Evolutionary conservation across 2,329 filamentous ascomycete species (phyloP).

Genomic region (Cladosporium sp.): DNA sequence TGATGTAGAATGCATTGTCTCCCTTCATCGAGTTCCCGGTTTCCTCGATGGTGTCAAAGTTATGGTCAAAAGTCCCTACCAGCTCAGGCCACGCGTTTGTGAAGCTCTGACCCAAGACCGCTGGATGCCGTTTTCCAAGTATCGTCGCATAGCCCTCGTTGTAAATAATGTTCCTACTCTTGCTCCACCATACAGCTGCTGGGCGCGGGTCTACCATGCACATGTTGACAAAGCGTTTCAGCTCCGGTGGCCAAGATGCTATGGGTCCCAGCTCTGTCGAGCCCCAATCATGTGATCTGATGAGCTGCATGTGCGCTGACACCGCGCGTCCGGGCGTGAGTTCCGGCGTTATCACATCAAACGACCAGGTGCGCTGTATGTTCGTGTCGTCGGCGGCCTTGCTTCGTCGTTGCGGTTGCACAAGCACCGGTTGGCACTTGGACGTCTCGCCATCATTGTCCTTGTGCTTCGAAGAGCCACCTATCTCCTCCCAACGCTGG

Average conservation of each 20-base stretch:
- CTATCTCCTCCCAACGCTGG: neutral
- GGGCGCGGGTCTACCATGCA: constrained; percentile 18
- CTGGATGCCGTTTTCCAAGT: constrained; percentile 27
- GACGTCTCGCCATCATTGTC: neutral
- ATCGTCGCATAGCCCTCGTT: constrained; percentile 34
- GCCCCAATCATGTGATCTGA: constrained; percentile 18
- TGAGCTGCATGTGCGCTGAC: constrained; percentile 11
- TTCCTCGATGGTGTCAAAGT: constrained; percentile 12
- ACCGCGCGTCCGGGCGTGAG: neutral
- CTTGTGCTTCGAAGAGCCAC: neutral
- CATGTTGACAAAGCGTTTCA: constrained; percentile 18
- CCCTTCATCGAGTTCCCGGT: constrained; percentile 13
- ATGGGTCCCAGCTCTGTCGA: constrained; percentile 18
- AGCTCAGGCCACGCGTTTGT: constrained; percentile 16
- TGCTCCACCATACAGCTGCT: constrained; percentile 22
- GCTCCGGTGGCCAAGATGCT: constrained; percentile 13
- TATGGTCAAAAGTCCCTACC: constrained; percentile 1
- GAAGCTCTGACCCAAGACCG: constrained; percentile 17
- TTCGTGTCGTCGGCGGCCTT: neutral
- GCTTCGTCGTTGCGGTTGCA: neutral
- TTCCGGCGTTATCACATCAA: constrained; percentile 2
- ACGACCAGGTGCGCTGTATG: neutral
- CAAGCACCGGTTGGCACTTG: neutral
- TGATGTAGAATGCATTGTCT: constrained; percentile 15
- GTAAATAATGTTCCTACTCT: constrained; percentile 32